Conservation (phyloP, 108 stramenopile genomes). For the Discostella stelligeroides region DNA sequence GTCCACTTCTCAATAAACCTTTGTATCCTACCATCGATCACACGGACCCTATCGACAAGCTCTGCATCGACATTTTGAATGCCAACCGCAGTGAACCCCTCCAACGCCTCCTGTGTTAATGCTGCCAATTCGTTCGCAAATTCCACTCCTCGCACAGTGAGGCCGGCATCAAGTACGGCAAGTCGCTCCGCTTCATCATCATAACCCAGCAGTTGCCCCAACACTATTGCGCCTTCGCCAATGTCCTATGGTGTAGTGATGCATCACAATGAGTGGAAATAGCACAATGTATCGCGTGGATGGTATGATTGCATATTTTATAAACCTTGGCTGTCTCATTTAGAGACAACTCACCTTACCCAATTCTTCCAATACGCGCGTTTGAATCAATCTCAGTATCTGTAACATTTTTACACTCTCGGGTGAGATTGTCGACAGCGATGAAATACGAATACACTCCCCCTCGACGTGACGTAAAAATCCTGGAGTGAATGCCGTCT, state of each 20-base stretch:
- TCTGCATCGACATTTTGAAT: conserved; percentile 63
- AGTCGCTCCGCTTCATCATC: conserved; percentile 66
- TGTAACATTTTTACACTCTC: conserved; percentile 62
- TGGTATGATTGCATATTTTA: too few species aligned
- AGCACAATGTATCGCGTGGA: too few species aligned
- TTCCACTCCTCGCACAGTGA: conserved; percentile 67
- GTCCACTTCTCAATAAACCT: conserved; percentile 39
- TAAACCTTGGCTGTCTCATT: not conserved
- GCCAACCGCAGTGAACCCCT: conserved; percentile 65
- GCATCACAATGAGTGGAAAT: too few species aligned
- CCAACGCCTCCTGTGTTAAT: conserved; percentile 72
- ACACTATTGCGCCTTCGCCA: conserved; percentile 73
- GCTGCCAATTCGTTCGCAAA: conserved; percentile 68
- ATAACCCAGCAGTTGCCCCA: conserved; percentile 77
- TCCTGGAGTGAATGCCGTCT: conserved; percentile 69
- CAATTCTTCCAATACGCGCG: conserved; percentile 77
- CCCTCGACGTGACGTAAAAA: conserved; percentile 80
- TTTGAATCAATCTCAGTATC: conserved; percentile 73
- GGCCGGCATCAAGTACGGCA: conserved; percentile 76
- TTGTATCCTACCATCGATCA: conserved; percentile 60
- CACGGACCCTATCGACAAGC: conserved; percentile 56
- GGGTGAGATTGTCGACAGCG: conserved; percentile 51
- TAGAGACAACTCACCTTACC: conserved; percentile 62
- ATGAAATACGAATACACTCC: conserved; percentile 73
- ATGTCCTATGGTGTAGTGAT: too few species aligned